Conservation (phyloP, 208 protist species). For the Leishmania gerbilli region DNA sequence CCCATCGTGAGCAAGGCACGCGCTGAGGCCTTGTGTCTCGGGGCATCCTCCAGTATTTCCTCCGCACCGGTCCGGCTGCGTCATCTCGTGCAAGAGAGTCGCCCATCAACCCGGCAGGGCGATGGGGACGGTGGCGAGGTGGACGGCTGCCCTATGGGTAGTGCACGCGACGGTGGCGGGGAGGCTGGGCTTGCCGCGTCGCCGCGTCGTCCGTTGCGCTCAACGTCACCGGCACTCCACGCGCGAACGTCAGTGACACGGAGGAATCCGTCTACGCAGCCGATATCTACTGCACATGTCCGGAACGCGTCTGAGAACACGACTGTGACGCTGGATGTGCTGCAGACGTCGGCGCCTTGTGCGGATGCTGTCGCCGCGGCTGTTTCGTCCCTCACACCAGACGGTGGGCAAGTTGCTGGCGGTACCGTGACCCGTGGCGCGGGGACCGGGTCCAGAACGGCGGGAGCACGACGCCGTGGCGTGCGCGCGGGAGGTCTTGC, state of each 20-base stretch:
- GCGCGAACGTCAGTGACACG: neutral
- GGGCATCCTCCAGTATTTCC: too few relatives aligned
- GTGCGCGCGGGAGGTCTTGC: neutral
- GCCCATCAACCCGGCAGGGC: neutral
- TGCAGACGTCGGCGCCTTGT: neutral
- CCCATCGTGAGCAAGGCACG: neutral
- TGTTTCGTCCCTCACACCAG: neutral
- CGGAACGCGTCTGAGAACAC: neutral
- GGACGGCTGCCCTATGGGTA: slow-evolving; percentile 1
- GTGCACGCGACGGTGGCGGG: neutral
- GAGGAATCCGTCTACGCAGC: neutral
- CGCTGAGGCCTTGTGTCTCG: neutral
- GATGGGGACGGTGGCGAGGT: slow-evolving; percentile 11
- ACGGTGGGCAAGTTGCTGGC: neutral
- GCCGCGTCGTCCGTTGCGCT: neutral
- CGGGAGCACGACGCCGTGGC: neutral
- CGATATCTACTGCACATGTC: neutral
- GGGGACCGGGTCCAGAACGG: too few relatives aligned
- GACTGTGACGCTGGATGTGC: neutral
- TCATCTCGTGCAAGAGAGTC: slow-evolving; percentile 14
- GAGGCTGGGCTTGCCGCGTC: neutral
- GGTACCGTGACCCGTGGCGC: too few relatives aligned
- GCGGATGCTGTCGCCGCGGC: neutral
- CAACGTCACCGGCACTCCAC: neutral
- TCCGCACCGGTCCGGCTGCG: slow-evolving; percentile 15